Conservation (phyloP, 2,329 filamentous ascomycete species). For the Pseudopyricularia cyperi region DNA sequence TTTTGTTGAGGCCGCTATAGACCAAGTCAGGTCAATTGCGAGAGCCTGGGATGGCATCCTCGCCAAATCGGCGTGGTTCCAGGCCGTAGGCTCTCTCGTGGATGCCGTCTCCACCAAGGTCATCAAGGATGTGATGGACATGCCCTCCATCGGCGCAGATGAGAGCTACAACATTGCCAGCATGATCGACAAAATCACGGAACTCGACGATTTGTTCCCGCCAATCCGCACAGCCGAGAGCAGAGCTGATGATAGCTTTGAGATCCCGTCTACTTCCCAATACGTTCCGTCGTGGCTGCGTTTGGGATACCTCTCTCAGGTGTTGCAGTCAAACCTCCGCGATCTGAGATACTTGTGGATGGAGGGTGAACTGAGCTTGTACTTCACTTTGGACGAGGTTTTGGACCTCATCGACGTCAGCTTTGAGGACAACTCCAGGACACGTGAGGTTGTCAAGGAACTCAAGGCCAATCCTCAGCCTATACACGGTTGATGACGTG, state of each 20-base stretch:
- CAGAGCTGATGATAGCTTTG: conserved; percentile 15
- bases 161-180: conserved; percentile 49
- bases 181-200: conserved; percentile 42
- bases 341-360: conserved; percentile 52
- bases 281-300: conserved; percentile 50
- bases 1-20: conserved; percentile 38
- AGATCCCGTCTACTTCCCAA: conserved; percentile 42
- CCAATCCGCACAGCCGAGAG: conserved; percentile 18
- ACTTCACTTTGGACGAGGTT: conserved; percentile 48
- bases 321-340: conserved; percentile 52
- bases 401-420: conserved; percentile 49
- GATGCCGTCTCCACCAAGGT: conserved; percentile 48
- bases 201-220: conserved; percentile 47
- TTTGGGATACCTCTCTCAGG: conserved; percentile 50
- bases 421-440: conserved; percentile 49
- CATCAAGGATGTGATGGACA: conserved; percentile 47
- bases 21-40: conserved; percentile 39
- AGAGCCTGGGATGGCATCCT: conserved; percentile 44
- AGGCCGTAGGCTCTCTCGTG: conserved; percentile 46
- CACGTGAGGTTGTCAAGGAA: conserved; percentile 43
- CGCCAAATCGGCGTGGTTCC: conserved; percentile 47
- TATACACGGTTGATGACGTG: neutral
- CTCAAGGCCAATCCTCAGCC: conserved; percentile 40
- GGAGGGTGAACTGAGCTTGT: conserved; percentile 51
- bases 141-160: conserved; percentile 47